phyloP scores from a whole-genome alignment of 2,329 filamentous ascomycete species.

The Fusarium drepaniforme region DNA sequence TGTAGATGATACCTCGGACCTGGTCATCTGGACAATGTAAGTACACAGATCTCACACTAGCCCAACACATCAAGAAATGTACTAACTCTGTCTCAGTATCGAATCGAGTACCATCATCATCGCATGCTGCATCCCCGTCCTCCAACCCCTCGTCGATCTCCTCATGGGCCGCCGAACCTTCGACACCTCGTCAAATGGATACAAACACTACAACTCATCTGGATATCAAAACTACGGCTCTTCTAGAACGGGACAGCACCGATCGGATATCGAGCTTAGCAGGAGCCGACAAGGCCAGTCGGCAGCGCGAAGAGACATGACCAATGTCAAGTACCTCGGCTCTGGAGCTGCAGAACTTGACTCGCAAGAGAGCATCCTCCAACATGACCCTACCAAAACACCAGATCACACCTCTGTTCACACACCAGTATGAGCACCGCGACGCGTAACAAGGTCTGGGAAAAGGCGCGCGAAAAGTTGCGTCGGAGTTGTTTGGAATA shows the following conservation, averaged over 20 bases:
- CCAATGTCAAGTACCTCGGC: slow-evolving; percentile 13
- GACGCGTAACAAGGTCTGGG: background rate
- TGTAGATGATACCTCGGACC: slow-evolving; percentile 51
- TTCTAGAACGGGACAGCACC: slow-evolving; percentile 14
- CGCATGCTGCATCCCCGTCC: slow-evolving; percentile 50
- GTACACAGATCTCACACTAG: background rate
- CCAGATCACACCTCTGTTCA: background rate
- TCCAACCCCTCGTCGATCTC: slow-evolving; percentile 48
- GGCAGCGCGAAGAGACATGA: background rate
- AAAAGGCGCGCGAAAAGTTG: background rate
- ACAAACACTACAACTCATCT: slow-evolving; percentile 27
- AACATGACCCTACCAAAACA: slow-evolving; percentile 2
- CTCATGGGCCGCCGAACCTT: slow-evolving; percentile 37
- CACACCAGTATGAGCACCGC: background rate
- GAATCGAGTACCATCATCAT: slow-evolving; percentile 52
- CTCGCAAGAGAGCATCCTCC: slow-evolving; percentile 24
- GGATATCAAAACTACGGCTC: slow-evolving; percentile 21
- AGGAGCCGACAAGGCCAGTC: background rate
- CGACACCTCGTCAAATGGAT: slow-evolving; percentile 19
- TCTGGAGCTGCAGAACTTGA: slow-evolving; percentile 20
- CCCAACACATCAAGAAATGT: background rate
- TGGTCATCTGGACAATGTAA: slow-evolving; percentile 61
- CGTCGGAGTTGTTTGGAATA: background rate
- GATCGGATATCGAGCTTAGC: slow-evolving; percentile 23
- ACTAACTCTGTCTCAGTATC: slow-evolving; percentile 35